phyloP scores from a whole-genome alignment of 1,284 basidiomycete genomes.

The Ceratobasidium papillatum region DNA sequence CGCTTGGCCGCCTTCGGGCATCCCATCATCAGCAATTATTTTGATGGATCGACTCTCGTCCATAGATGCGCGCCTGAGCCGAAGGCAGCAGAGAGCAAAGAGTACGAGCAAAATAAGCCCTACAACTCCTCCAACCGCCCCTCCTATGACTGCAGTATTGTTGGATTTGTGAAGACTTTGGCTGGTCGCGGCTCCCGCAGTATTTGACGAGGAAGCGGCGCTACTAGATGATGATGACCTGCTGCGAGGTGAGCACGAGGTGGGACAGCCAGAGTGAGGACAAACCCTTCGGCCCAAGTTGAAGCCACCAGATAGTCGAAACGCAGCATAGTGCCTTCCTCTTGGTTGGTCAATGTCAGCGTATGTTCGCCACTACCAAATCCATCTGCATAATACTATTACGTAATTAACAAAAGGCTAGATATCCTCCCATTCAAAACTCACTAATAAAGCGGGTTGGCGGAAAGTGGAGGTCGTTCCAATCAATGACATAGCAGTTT shows the following conservation, averaged over 20 bases:
- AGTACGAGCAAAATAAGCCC: constrained; percentile 1
- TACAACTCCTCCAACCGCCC: constrained; percentile 16
- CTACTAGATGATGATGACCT: neutral
- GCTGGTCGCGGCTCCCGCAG: neutral
- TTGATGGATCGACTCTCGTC: constrained; percentile 17
- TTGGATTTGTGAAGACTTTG: neutral
- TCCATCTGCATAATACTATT: constrained; percentile 24
- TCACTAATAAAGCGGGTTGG: constrained; percentile 20
- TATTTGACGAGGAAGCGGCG: neutral
- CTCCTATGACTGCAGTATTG: constrained; percentile 8
- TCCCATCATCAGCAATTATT: constrained; percentile 1
- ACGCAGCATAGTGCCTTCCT: constrained; percentile 1
- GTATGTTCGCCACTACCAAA: constrained; percentile 13
- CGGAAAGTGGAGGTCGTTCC: constrained; percentile 20
- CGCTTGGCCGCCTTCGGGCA: neutral
- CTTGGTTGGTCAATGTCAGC: constrained; percentile 31
- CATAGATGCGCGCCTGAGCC: constrained; percentile 9
- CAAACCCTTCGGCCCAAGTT: constrained; percentile 13
- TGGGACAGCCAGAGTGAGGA: neutral
- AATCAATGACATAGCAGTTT: neutral
- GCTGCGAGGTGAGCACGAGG: neutral
- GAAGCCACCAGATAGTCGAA: constrained; percentile 31
- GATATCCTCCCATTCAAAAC: neutral
- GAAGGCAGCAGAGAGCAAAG: constrained; percentile 23
- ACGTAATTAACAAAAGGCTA: neutral